These are phyloP conservation scores for Blastobotrys apis DNA, from an alignment of 1,139 yeast genomes.

Conservation along the genomic window DNA sequence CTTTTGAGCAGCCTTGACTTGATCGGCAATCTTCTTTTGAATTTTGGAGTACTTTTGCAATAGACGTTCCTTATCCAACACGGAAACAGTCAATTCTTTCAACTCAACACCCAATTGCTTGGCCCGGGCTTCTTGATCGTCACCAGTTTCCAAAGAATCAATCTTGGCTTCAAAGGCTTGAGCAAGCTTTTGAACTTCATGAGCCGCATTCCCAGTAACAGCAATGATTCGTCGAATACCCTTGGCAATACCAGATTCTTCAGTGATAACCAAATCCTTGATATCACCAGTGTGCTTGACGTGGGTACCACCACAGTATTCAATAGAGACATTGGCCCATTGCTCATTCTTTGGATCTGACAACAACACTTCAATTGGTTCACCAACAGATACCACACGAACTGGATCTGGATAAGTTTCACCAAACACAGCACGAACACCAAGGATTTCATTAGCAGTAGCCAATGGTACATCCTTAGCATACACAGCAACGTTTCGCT, in stretches of 20 bases:
- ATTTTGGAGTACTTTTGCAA: conserved; percentile 69
- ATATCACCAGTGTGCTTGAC: conserved; percentile 90
- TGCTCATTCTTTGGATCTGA: conserved; percentile 62
- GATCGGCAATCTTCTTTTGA: conserved; percentile 85
- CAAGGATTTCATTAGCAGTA: conserved; percentile 66
- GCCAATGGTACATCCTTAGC: conserved; percentile 77
- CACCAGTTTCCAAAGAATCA: conserved; percentile 53
- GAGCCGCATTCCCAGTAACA: conserved; percentile 88
- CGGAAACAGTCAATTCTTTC: conserved; percentile 78
- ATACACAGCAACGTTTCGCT: conserved; percentile 65
- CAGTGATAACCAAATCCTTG: conserved; percentile 81
- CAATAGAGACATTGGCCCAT: conserved; percentile 79
- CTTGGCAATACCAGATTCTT: conserved; percentile 97
- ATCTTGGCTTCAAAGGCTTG: conserved; percentile 61
- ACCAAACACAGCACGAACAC: conserved; percentile 96
- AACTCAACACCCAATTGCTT: conserved; percentile 82
- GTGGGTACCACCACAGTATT: conserved; percentile 99
- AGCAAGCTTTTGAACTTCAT: conserved; percentile 82
- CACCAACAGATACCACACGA: conserved; percentile 94
- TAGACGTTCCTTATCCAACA: conserved; percentile 70
- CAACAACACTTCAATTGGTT: conserved; percentile 75
- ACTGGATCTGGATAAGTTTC: conserved; percentile 99
- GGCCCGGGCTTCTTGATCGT: conserved; percentile 68
- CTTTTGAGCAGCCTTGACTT: conserved; percentile 80
- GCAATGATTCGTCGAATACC: conserved; percentile 98